Conservation (phyloP, 805 yeast genomes). For the Scheffersomyces lignosus region DNA sequence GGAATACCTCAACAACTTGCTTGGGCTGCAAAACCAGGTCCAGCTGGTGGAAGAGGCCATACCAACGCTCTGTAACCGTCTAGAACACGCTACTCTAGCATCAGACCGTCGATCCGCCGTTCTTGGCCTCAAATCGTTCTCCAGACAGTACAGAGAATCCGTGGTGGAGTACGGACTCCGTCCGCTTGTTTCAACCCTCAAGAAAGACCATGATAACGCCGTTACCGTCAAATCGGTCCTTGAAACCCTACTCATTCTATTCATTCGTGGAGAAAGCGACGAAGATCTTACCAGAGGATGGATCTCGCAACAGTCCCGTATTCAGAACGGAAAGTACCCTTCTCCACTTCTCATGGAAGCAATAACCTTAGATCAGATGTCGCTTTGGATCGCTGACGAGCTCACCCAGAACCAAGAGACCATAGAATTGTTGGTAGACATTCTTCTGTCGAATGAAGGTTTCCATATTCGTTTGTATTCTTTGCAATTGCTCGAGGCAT, state of each 20-base stretch:
- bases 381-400: slow-evolving; percentile 94
- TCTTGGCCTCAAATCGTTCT: slow-evolving; percentile 81
- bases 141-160: slow-evolving; percentile 84
- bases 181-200: slow-evolving; percentile 65
- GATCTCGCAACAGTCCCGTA: slow-evolving; percentile 73
- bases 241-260: slow-evolving; percentile 81
- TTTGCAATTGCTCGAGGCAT: slow-evolving; percentile 79
- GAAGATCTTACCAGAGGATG: slow-evolving; percentile 67
- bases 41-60: slow-evolving; percentile 78
- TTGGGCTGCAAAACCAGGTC: slow-evolving; percentile 31
- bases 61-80: slow-evolving; percentile 82
- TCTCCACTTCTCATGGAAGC: slow-evolving; percentile 64
- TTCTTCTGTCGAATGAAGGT: slow-evolving; percentile 54
- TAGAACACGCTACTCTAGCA: slow-evolving; percentile 76
- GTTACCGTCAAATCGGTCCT: slow-evolving; percentile 75
- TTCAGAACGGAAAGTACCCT: slow-evolving; percentile 76
- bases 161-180: slow-evolving; percentile 86
- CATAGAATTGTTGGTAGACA: slow-evolving; percentile 32
- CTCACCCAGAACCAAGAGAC: slow-evolving; percentile 56
- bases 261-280: slow-evolving; percentile 65
- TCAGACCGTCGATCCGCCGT: slow-evolving; percentile 92
- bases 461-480: slow-evolving; percentile 81
- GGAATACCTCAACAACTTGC: slow-evolving; percentile 40
- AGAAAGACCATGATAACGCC: slow-evolving; percentile 65
- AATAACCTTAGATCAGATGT: slow-evolving; percentile 73